Conservation (phyloP, 2,329 filamentous ascomycete genomes). For the Metarhizium album region DNA sequence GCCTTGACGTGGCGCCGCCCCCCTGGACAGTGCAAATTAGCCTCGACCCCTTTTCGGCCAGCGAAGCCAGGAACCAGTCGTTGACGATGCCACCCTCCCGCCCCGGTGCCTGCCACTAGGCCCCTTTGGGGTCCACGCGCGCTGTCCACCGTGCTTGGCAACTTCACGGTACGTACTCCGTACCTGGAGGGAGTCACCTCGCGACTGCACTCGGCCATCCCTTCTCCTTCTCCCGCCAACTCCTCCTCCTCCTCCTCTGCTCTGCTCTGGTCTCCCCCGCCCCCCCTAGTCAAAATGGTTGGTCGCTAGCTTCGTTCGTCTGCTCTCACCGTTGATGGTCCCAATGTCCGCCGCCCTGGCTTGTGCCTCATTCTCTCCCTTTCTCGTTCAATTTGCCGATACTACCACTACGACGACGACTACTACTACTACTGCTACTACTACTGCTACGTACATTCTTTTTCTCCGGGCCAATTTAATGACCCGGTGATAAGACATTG, state of each 20-base stretch:
- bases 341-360: slow-evolving; percentile 3
- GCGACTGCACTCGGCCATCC: background rate
- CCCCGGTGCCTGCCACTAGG: slow-evolving; percentile 6
- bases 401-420: too few species aligned
- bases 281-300: background rate
- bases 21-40: slow-evolving; percentile 1
- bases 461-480: slow-evolving; percentile 10
- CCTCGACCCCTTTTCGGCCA: background rate
- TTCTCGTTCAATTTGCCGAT: slow-evolving; percentile 6
- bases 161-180: too few species aligned
- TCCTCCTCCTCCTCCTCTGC: background rate
- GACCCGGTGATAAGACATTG: slow-evolving; percentile 10
- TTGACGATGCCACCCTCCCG: background rate
- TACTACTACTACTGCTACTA: too few species aligned
- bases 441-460: slow-evolving; percentile 7
- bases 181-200: background rate
- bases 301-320: background rate
- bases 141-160: background rate
- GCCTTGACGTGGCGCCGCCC: too few species aligned
- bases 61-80: background rate
- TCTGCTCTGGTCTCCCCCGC: background rate
- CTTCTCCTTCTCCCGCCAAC: background rate
- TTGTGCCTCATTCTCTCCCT: slow-evolving; percentile 1
- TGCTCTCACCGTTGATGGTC: slow-evolving; percentile 3
- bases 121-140: slow-evolving; percentile 1